Evolutionary conservation across 257 asterid species (phyloP).

Genomic region (Anisodus tanguticus): DNA sequence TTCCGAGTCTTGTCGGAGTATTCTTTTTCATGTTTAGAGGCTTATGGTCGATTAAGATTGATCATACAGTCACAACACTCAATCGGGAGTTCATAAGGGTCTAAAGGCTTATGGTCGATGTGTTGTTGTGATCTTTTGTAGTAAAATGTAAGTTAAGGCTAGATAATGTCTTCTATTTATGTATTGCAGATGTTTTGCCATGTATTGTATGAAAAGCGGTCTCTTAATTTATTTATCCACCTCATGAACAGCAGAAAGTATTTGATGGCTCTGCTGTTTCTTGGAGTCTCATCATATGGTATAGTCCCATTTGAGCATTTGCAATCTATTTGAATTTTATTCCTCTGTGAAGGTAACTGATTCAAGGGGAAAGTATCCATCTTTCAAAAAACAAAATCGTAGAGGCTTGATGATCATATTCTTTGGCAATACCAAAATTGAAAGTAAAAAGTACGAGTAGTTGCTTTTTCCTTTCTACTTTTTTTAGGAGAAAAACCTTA

Average conservation of each 20-base stretch:
- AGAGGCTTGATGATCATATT: too few relatives aligned
- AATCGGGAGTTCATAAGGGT: constrained; percentile 40
- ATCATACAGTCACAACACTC: constrained; percentile 50
- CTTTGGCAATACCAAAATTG: too few relatives aligned
- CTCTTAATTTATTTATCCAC: background rate
- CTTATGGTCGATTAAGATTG: constrained; percentile 63
- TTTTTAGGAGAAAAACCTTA: too few relatives aligned
- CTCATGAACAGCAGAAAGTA: background rate
- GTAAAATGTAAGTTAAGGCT: background rate
- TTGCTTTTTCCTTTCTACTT: too few relatives aligned
- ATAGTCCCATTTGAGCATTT: background rate
- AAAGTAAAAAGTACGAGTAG: too few relatives aligned
- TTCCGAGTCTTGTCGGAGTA: constrained; percentile 81
- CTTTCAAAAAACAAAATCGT: too few relatives aligned
- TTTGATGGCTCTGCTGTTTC: background rate
- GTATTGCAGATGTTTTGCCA: constrained; percentile 13
- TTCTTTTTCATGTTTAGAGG: constrained; percentile 59
- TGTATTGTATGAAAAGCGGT: constrained; percentile 19
- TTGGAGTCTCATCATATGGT: background rate
- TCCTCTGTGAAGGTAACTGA: too few relatives aligned
- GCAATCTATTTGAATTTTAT: background rate
- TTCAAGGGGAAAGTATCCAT: too few relatives aligned
- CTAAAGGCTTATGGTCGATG: background rate
- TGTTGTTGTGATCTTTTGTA: constrained; percentile 14
- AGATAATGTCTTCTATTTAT: background rate